Base-by-base conservation (phyloP, 2,329 filamentous ascomycete species). In the Scedosporium dehoogii region DNA sequence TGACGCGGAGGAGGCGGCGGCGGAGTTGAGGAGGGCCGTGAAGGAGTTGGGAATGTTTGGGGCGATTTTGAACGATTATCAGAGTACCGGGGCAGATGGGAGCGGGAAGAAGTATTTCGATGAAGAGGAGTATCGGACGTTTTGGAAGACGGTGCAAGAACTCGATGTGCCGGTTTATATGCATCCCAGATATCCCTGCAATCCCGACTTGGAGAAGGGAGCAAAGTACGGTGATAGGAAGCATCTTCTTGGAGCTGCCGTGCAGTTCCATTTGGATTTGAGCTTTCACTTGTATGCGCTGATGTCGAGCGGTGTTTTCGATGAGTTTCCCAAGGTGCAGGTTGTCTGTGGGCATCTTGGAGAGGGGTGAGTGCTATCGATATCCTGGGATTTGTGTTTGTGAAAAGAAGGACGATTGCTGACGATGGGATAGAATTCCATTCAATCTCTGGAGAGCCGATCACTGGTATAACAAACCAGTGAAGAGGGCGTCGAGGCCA, bases 201-300 rank as follows among this genome's bases (percentile, higher is more conserved):
- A 65, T 3, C 63, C 63, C 33, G 73, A 75, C 25, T 62, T 74
- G 16, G 58, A 66, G 21, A 41, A 62, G 3, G 68, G 66, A 3
- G 66, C 65, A 18, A 67, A 66, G 64, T 74, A 73, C 60, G 71
- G 70, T 1, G 58, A 63, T 2, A 66, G 73, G 33, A 70, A 66
- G 59, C 73, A 75, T 46, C 65, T 75, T 4, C 63, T 76, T 0
- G 73, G 73, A 0, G 73, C 72, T 1, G 73, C 69, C 0, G 71
- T 75, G 33, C 71, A 73, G 63, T 75, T 75, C 63, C 76, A 78
- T 64, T 65, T 78, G 16, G 76, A 78, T 64, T 64, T 79, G 42
- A 76, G 73, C 65, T 76, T 75, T 68, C 77, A 79, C 65, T 59
- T 79, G n/a, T 78, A 78, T 65, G 75, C 75, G 0, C 64, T 79